These are phyloP conservation scores for Boletus sp. DNA, from an alignment of 768 basidiomycete species.

Conservation along the genomic window DNA sequence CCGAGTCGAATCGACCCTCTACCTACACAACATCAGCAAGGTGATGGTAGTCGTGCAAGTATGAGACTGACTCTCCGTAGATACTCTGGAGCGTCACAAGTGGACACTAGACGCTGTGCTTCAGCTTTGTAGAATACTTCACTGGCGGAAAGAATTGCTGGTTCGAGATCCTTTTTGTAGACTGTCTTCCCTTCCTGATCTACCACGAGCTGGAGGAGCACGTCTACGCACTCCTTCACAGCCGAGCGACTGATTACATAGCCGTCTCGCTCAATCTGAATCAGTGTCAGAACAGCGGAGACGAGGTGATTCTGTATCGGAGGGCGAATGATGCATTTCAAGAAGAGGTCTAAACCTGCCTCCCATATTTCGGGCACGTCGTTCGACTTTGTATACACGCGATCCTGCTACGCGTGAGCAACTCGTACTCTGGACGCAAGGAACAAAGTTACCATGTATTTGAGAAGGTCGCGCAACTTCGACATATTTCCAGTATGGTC, in stretches of 20 bases:
- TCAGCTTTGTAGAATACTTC: constrained; percentile 77
- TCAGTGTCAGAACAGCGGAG: constrained; percentile 78
- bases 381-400: constrained; percentile 76
- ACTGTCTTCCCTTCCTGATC: constrained; percentile 53
- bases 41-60: not conserved
- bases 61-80: constrained; percentile 61
- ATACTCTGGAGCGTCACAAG: constrained; percentile 81
- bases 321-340: constrained; percentile 72
- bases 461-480: constrained; percentile 85
- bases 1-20: constrained; percentile 76
- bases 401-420: constrained; percentile 61
- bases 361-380: constrained; percentile 78
- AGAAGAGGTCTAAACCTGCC: constrained; percentile 79
- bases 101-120: constrained; percentile 64
- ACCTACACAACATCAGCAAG: constrained; percentile 47
- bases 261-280: constrained; percentile 90
- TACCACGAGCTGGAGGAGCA: constrained; percentile 68
- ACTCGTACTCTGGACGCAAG: not conserved
- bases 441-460: constrained; percentile 79
- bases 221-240: constrained; percentile 84
- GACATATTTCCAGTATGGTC: constrained; percentile 89
- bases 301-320: constrained; percentile 85
- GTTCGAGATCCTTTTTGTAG: constrained; percentile 85
- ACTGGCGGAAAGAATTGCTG: constrained; percentile 74
- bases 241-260: constrained; percentile 89